These are phyloP conservation scores for Blastocystis sp. DNA, from an alignment of 352 stramenopile species.

Conservation along the genomic window DNA sequence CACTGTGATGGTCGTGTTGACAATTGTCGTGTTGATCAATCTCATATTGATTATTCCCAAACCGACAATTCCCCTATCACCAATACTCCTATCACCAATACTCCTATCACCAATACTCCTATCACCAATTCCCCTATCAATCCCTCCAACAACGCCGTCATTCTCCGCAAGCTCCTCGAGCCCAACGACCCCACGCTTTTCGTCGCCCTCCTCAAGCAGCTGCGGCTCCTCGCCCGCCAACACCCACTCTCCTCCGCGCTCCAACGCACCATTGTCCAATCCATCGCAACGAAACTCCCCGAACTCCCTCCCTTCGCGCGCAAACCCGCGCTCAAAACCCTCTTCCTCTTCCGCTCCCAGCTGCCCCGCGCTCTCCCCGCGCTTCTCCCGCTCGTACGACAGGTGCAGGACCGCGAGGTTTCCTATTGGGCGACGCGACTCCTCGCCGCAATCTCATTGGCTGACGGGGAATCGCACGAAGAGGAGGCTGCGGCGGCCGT, in stretches of 20 bases:
- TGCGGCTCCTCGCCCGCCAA: neutral
- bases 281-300: neutral
- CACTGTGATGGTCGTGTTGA: too few species aligned
- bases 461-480: neutral
- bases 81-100: too few species aligned
- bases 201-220: neutral
- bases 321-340: conserved; percentile 28
- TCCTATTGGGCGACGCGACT: neutral
- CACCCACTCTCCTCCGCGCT: too few species aligned
- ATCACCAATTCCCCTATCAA: too few species aligned
- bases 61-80: too few species aligned
- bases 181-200: neutral
- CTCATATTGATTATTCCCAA: too few species aligned
- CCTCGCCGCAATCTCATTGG: neutral
- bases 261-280: neutral
- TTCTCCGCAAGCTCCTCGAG: neutral
- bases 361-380: neutral
- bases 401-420: neutral
- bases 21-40: too few species aligned
- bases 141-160: too few species aligned
- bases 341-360: neutral
- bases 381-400: neutral
- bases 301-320: neutral
- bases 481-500: neutral
- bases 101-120: too few species aligned